Percentiles rank a stretch among this genome's conserved stretches.
These are phyloP conservation scores for Xylaria bambusicola DNA, from an alignment of 495 filamentous ascomycete genomes.

Conservation along the genomic window DNA sequence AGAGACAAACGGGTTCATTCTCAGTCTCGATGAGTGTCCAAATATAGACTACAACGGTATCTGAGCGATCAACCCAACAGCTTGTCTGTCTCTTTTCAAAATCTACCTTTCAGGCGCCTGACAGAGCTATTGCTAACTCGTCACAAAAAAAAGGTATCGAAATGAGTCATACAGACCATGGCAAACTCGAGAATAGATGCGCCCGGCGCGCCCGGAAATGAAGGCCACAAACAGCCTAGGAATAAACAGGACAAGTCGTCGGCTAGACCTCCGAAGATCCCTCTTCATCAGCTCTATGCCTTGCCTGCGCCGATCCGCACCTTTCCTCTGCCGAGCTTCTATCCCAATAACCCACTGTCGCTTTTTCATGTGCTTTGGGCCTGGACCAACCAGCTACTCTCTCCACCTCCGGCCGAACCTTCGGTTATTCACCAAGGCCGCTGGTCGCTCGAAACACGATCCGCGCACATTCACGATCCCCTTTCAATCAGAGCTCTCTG, in stretches of 20 bases:
- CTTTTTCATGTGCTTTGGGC: conserved; percentile 74
- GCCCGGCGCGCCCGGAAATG: conserved; percentile 23
- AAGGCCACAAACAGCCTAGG: conserved; percentile 16
- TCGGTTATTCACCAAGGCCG: conserved; percentile 63
- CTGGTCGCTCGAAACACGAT: conserved; percentile 77
- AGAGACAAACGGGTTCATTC: conserved; percentile 71
- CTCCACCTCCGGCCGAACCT: conserved; percentile 67
- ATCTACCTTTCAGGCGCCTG: not conserved
- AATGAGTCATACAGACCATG: conserved; percentile 43
- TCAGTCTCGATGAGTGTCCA: conserved; percentile 70
- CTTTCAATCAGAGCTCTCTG: conserved; percentile 77
- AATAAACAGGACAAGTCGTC: conserved; percentile 10
- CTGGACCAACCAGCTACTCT: conserved; percentile 72
- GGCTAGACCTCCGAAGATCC: conserved; percentile 28
- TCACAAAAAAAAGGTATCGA: conserved; percentile 32
- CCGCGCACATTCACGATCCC: conserved; percentile 80
- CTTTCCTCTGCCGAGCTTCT: conserved; percentile 79
- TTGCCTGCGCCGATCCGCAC: conserved; percentile 77
- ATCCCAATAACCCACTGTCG: conserved; percentile 91
- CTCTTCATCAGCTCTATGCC: conserved; percentile 70
- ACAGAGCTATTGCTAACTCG: conserved; percentile 24
- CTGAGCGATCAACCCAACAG: conserved; percentile 63
- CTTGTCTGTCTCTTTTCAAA: not conserved
- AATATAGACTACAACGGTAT: conserved; percentile 99
- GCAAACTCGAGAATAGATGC: conserved; percentile 37